phyloP scores from a whole-genome alignment of 805 yeast species.

The Yarrowia sp. region DNA sequence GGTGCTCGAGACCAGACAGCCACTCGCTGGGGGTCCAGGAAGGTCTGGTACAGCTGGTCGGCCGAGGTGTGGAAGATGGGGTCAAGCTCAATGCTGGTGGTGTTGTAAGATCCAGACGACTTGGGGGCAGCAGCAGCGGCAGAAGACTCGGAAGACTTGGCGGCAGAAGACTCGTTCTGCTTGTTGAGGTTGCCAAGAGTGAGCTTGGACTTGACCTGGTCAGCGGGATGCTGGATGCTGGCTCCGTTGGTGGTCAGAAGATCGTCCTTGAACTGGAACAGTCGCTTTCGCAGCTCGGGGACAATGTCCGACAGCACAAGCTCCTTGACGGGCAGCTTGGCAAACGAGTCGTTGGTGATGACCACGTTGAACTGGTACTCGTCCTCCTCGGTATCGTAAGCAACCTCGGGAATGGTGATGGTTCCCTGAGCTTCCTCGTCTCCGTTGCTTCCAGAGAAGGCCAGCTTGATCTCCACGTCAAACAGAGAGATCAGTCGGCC shows the following conservation, averaged over 20 bases:
- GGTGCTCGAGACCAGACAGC: constrained; percentile 90
- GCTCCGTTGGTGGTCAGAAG: constrained; percentile 76
- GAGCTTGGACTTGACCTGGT: constrained; percentile 63
- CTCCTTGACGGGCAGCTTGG: constrained; percentile 57
- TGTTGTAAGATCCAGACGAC: constrained; percentile 59
- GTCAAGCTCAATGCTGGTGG: constrained; percentile 77
- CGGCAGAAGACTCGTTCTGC: constrained; percentile 39
- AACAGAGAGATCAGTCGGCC: constrained; percentile 94
- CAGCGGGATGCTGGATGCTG: constrained; percentile 83
- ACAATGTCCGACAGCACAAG: constrained; percentile 63
- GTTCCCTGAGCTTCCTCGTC: constrained; percentile 65
- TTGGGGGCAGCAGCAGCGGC: constrained; percentile 52
- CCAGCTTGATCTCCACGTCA: constrained; percentile 73
- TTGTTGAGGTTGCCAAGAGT: constrained; percentile 60
- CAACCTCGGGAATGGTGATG: constrained; percentile 86
- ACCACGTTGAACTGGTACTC: constrained; percentile 86
- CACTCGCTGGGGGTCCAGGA: constrained; percentile 76
- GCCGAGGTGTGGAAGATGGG: constrained; percentile 88
- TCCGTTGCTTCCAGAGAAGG: constrained; percentile 57
- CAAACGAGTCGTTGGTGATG: constrained; percentile 60
- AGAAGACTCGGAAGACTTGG: constrained; percentile 40
- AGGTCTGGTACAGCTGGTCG: constrained; percentile 78
- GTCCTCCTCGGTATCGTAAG: constrained; percentile 86
- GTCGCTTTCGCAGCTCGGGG: constrained; percentile 69
- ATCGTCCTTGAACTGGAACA: constrained; percentile 76